Base-by-base conservation (phyloP, 139 green algal genomes). In the Chlamydomonas schloesseri region DNA sequence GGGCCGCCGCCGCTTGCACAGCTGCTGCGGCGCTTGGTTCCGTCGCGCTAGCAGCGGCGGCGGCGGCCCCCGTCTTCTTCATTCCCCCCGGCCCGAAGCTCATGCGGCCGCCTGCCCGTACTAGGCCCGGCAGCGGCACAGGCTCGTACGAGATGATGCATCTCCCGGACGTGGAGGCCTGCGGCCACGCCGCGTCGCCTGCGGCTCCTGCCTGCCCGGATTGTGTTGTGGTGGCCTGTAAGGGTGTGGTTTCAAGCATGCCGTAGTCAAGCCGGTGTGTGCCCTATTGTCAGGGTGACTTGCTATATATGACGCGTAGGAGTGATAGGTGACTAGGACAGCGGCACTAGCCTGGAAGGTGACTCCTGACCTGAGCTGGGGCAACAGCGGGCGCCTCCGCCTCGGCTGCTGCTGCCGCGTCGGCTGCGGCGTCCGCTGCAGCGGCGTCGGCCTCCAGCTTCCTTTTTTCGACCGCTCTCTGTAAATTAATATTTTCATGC, bases 141-240 rank as follows among this genome's bases (percentile, higher is more conserved):
- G 80, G 80, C 80, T 86, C 80, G 37, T 86, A 86, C 9, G 53
- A n/a, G 24, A 86, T 31, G 10, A 78, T 33, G 80, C 80, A 86
- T 5, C 80, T 50, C 11, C 80, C 80, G 37, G 80, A 78, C 8
- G 67, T 86, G 28, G 80, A 86, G 3, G 80, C 37, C 42, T 84
- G 42, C n/a, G 34, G 62, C 55, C 75, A 82, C 6, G 58, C 11
- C 10, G 58, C 15, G 26, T 81, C 73, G 18, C 50, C 37, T 13
- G 31, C 73, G 11, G 42, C 8, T 50, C 6, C 42, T 50, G 42
- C 42, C 42, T 5, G 42, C 42, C 8, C 42, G 42, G 42, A 50
- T 50, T 8, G 42, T 50, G 42, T 50, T 50, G 42, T 8, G 42
- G 42, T 8, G 6, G 8, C 42, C 42, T 50, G 42, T 8, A 50